Evolutionary conservation across 768 basidiomycete species (phyloP).

Genomic region (Lactifluus piperatus): DNA sequence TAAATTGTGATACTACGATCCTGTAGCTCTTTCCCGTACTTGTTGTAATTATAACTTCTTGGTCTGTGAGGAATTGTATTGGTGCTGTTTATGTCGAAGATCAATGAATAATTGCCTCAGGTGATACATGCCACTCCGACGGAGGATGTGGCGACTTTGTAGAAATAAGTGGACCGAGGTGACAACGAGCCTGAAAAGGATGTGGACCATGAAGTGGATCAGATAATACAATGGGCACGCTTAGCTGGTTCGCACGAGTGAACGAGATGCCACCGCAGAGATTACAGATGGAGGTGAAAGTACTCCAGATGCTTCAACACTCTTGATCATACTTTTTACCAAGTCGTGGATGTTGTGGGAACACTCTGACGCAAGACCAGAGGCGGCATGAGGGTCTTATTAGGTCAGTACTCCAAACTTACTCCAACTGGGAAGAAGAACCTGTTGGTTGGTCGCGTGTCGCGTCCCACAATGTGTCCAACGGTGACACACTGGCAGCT

Average conservation of each 20-base stretch:
- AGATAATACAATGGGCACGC: neutral
- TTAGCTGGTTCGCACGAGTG: neutral
- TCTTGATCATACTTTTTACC: neutral
- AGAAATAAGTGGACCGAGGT: neutral
- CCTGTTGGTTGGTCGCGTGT: no score
- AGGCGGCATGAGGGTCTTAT: neutral
- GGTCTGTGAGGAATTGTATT: neutral
- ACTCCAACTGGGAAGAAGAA: neutral
- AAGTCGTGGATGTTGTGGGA: neutral
- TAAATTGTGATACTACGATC: neutral
- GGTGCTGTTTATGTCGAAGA: neutral
- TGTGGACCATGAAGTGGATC: neutral
- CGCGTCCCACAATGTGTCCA: no score
- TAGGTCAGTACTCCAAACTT: neutral
- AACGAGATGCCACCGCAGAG: neutral
- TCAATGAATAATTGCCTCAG: neutral
- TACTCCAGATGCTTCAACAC: neutral
- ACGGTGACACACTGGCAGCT: neutral
- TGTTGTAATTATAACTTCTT: neutral
- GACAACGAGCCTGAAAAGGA: neutral
- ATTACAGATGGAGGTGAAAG: neutral
- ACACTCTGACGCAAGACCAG: neutral
- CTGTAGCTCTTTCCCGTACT: slow-evolving; percentile 1
- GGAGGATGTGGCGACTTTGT: neutral
- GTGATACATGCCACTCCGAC: neutral